Evolutionary conservation across 2,329 filamentous ascomycete species (phyloP), one percentile per base, ranked within the genome.

Genomic region (Dendrostoma leiphaemia): DNA sequence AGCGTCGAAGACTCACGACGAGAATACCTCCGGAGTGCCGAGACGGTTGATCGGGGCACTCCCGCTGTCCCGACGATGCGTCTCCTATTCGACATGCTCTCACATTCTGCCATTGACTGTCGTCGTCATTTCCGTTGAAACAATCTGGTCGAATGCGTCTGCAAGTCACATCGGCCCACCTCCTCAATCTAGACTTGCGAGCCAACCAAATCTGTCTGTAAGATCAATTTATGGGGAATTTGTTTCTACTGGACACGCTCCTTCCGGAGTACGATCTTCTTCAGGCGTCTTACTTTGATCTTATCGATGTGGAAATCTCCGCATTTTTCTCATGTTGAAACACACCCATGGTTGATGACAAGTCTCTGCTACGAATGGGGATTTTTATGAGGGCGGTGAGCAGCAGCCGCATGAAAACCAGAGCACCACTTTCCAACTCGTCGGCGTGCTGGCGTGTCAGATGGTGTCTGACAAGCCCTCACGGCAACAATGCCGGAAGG

Each of bases 261-360:
- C 21, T 13, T 12, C 38, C 48, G 53, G 53, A 21, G 41, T 15
- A n/a, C 12, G 19, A 43, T 26, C 43, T 31, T 8, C 29, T 52
- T 47, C 29, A 43, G 53, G 53, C 43, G 43, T 48, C 45, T 56
- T 48, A 31, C 38, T 19, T 43, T 29, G n/a, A 29, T 38, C 28
- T 32, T 43, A 44, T 51, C 45, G 34, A 52, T 26, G 32, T 21
- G n/a, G 26, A 17, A 4, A 29, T n/a, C 23, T 7, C 35, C 35
- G 29, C 48, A 52, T 31, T 31, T 37, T 35, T 15, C 29, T 48
- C 35, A 35, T 29, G 48, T 56, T 52, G 53, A 56, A 56, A 56
- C 53, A 56, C 45, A 48, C 48, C 53, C 53, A 48, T 41, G 53
- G 40, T 26, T 48, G 34, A 34, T 48, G 48, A 43, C 34, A 34